Base-by-base conservation (phyloP, 192 early-diverging fungal genomes). In the Linnemannia elongata region DNA sequence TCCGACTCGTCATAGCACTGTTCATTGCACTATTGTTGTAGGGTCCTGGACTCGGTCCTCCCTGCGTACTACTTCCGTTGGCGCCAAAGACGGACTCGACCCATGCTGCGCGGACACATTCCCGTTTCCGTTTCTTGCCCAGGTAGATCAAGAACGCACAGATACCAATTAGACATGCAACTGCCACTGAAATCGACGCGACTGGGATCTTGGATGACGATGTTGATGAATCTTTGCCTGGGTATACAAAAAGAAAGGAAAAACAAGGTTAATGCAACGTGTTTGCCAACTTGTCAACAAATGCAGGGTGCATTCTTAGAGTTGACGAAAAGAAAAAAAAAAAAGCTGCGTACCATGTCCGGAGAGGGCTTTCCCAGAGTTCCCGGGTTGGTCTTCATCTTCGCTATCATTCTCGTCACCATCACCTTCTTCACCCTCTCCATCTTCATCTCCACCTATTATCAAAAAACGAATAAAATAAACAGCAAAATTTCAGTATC, bases 11-110 rank as follows among this genome's bases (percentile, higher is more conserved):
- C 60, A 66, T 66, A 2, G 60, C 12, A 33, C 60, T 66, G 12
- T 33, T 66, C 35, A 72, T 42, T 0, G 35, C 42, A 27, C 70
- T 72, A 35, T 42, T 72, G 30, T 10, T 66, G 27, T 66, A 66
- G 1, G 60, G 60, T 0, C 60, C 60, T 4, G 60, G 60, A 66
- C 60, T 66, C 1, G 60, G 60, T 33, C 60, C 60, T 66, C 60
- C 60, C 8, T 66, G 60, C 10, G 30, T 13, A 33, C 30, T 66
- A 15, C 60, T 12, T 10, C 60, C 60, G 24, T 72, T 22, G n/a
- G 70, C 70, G 70, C 78, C 78, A 80, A 85, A 76, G 42, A 76
- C 78, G 27, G 83, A 80, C 8, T 85, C 78, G 22, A 85, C 83
- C 83, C 83, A 85, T 1, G 78, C 78, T 13, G 77, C 78, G 3